Conservation (phyloP, 2,329 filamentous ascomycete species). For the Arthrobotrys sphaeroides region DNA sequence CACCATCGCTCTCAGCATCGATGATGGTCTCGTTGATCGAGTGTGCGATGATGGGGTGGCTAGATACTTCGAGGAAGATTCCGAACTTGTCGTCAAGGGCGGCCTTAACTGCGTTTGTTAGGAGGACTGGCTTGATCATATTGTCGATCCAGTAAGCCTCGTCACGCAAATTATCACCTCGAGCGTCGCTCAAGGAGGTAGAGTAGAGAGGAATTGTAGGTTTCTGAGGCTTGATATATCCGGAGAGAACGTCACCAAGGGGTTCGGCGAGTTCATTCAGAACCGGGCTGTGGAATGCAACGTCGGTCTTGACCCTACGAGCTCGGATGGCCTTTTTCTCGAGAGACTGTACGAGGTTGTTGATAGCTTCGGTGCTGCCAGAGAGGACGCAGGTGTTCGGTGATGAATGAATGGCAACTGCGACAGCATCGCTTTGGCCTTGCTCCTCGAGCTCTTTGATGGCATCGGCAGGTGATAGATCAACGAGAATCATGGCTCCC, state of each 20-base stretch:
- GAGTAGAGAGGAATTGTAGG: conserved; percentile 60
- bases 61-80: conserved; percentile 63
- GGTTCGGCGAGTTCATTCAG: conserved; percentile 59
- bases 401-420: conserved; percentile 61
- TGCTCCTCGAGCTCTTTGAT: conserved; percentile 37
- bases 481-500: conserved; percentile 59
- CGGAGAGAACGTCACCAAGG: conserved; percentile 57
- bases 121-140: conserved; percentile 61
- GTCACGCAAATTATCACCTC: conserved; percentile 57
- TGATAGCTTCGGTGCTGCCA: conserved; percentile 57
- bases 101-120: conserved; percentile 60
- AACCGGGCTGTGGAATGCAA: conserved; percentile 63
- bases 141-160: conserved; percentile 62
- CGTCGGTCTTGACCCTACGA: conserved; percentile 61
- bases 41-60: conserved; percentile 62
- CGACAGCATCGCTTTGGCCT: conserved; percentile 57
- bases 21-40: conserved; percentile 62
- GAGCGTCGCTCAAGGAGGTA: conserved; percentile 59
- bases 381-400: conserved; percentile 61
- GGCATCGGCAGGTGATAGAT: conserved; percentile 59
- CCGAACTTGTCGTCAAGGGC: conserved; percentile 61
- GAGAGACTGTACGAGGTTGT: conserved; percentile 54
- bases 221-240: conserved; percentile 55
- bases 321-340: conserved; percentile 58
- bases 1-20: conserved; percentile 59